Evolutionary conservation across 345 rosid species (phyloP), one percentile per base, ranked within the genome.

Genomic region (Lepidium sativum): DNA sequence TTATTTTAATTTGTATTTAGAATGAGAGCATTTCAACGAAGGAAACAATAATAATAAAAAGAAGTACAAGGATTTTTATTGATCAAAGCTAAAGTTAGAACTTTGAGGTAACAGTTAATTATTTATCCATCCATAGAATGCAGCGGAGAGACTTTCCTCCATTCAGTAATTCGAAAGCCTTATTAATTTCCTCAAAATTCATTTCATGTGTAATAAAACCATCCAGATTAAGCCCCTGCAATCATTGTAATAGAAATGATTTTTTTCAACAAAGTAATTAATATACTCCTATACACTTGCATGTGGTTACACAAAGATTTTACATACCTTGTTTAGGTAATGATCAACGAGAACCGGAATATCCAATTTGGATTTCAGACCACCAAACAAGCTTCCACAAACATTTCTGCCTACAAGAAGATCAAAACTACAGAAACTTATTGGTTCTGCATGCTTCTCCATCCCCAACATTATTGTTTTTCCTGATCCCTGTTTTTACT

Each of bases 61-160:
- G 8, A 3, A 41, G 20, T 1, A 0, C 20, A 14, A 41, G 15
- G 18, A 41, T 4, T 4, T 41, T 2, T 4, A 9, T 15, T 41
- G 45, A 27, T 27, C 7, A 27, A 27, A 27, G 9, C 20, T 8
- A 16, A 41, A 9, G 9, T 14, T 41, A 41, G 15, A 8, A 20
- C 9, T 41, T 27, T 41, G 45, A 41, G 4, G 20, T 41, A 43
- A 43, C 17, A 16, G 20, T 15, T 42, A 16, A 17, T 48, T 31
- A 71, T 16, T 79, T 69, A 51, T 86, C 81, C 80, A 86, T 82
- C 94, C 89, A 82, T 4, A 86, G 23, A 35, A 82, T 65, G 67
- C 84, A 82, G 20, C 89, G 80, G 9, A 86, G 53, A 80, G 87
- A 73, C 56, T 81, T 75, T n/a, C 89, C 87, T 75, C 73, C 29